Conservation (phyloP, 2,329 filamentous ascomycete genomes). For the Penicillium corylophilum region DNA sequence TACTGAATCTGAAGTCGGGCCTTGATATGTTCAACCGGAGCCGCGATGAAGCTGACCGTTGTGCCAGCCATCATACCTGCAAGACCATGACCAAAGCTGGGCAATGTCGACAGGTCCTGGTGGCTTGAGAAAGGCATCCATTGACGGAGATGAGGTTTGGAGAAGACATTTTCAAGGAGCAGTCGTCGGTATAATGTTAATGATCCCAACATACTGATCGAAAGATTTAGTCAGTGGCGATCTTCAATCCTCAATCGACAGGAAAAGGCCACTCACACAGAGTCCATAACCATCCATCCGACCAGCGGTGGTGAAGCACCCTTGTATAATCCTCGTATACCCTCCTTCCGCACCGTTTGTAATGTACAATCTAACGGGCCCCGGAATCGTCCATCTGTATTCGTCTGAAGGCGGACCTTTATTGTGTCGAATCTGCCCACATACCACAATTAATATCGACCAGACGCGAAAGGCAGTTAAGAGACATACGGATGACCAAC, state of each 20-base stretch:
- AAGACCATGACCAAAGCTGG: slow-evolving; percentile 77
- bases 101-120: slow-evolving; percentile 55
- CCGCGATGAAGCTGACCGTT: slow-evolving; percentile 89
- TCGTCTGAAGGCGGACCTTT: slow-evolving; percentile 93
- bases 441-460: background rate
- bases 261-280: slow-evolving; percentile 46
- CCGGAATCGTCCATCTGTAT: slow-evolving; percentile 70
- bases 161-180: slow-evolving; percentile 76
- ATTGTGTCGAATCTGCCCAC: slow-evolving; percentile 81
- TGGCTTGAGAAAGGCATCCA: slow-evolving; percentile 38
- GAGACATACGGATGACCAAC: slow-evolving; percentile 59
- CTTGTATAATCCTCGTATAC: slow-evolving; percentile 84
- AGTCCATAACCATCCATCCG: slow-evolving; percentile 99
- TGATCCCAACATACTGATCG: slow-evolving; percentile 76
- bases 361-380: slow-evolving; percentile 83
- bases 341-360: slow-evolving; percentile 83
- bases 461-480: background rate
- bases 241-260: background rate
- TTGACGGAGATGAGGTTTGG: slow-evolving; percentile 47
- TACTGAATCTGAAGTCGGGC: slow-evolving; percentile 94
- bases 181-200: slow-evolving; percentile 85
- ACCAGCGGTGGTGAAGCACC: slow-evolving; percentile 87
- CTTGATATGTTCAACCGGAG: slow-evolving; percentile 93
- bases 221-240: background rate
- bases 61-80: slow-evolving; percentile 83